Evolutionary conservation across 345 rosid species (phyloP).

Genomic region (Bruguiera gymnorhiza): DNA sequence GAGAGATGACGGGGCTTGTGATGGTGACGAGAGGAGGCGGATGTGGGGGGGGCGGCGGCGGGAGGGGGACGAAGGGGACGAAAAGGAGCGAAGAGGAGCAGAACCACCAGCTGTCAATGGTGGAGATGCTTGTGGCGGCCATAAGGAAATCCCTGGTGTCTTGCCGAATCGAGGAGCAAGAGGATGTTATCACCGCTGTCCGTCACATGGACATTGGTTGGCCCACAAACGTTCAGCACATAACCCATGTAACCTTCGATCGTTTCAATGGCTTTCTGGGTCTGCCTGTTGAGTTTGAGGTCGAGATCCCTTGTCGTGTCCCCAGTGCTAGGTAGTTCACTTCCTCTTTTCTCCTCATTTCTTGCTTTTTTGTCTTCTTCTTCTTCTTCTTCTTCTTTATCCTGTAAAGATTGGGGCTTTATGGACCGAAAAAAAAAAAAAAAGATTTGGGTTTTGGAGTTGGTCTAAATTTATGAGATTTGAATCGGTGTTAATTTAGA

Average conservation of each 20-base stretch:
- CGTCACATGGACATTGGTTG: constrained; percentile 84
- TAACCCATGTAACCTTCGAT: constrained; percentile 91
- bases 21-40: constrained; percentile 82
- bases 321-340: constrained; percentile 83
- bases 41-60: constrained; percentile 56
- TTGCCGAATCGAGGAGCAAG: constrained; percentile 65
- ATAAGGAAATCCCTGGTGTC: constrained; percentile 82
- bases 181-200: constrained; percentile 51
- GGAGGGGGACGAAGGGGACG: constrained; percentile 25
- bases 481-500: constrained; percentile 2
- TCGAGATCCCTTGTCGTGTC: constrained; percentile 89
- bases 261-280: constrained; percentile 91
- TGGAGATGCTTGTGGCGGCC: constrained; percentile 62
- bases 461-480: neutral
- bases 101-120: constrained; percentile 68
- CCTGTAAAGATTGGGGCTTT: no score
- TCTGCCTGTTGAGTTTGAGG: constrained; percentile 87
- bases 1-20: constrained; percentile 72
- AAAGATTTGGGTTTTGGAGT: neutral
- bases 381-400: neutral
- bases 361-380: neutral
- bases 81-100: constrained; percentile 50
- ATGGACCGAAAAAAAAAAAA: no score
- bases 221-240: constrained; percentile 89
- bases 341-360: neutral